A percentile compares a stretch with the other conserved stretches of the same genome.
phyloP scores from a whole-genome alignment of 768 basidiomycete species.

The Kwoniella newhampshirensis region DNA sequence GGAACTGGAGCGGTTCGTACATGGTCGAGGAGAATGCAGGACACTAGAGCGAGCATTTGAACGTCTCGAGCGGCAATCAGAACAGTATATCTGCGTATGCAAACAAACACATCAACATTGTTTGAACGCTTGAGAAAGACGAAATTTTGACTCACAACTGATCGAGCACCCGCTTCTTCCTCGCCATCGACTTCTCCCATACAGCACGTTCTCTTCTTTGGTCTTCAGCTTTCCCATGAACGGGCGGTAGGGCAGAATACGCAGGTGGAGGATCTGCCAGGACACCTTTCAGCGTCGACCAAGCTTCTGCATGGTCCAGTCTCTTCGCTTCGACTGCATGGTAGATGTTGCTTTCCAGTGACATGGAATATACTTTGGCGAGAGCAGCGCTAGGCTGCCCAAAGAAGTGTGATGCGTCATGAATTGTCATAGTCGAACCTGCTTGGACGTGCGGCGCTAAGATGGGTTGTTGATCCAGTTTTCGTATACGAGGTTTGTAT shows the following conservation, averaged over 20 bases:
- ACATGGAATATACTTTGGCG: slow-evolving; percentile 30
- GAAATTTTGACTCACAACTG: slow-evolving; percentile 32
- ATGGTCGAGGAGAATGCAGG: slow-evolving; percentile 30
- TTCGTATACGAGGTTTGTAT: slow-evolving; percentile 18
- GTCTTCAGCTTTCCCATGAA: slow-evolving; percentile 8
- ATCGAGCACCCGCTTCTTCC: slow-evolving; percentile 27
- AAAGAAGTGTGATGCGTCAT: slow-evolving; percentile 25
- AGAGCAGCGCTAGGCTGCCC: slow-evolving; percentile 24
- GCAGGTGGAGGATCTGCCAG: slow-evolving; percentile 41
- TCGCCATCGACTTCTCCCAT: slow-evolving; percentile 35
- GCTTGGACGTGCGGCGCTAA: slow-evolving; percentile 30
- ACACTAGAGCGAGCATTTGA: slow-evolving; percentile 44
- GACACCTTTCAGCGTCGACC: slow-evolving; percentile 34
- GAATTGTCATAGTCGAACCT: slow-evolving; percentile 41
- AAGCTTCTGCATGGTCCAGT: slow-evolving; percentile 42
- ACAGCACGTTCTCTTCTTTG: slow-evolving; percentile 22
- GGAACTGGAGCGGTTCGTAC: slow-evolving; percentile 14
- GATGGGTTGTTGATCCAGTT: slow-evolving; percentile 19
- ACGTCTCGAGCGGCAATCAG: slow-evolving; percentile 34
- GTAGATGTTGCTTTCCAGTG: slow-evolving; percentile 26
- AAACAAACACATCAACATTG: too few relatives aligned
- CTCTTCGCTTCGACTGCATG: slow-evolving; percentile 33
- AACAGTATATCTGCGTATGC: slow-evolving; percentile 20
- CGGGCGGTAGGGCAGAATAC: slow-evolving; percentile 32
- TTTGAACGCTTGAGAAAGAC: neutral